Percentiles rank a stretch among this genome's conserved stretches.
Evolutionary conservation across 352 stramenopile genomes (phyloP).

Genomic region (Pythium pectinolyticum): DNA sequence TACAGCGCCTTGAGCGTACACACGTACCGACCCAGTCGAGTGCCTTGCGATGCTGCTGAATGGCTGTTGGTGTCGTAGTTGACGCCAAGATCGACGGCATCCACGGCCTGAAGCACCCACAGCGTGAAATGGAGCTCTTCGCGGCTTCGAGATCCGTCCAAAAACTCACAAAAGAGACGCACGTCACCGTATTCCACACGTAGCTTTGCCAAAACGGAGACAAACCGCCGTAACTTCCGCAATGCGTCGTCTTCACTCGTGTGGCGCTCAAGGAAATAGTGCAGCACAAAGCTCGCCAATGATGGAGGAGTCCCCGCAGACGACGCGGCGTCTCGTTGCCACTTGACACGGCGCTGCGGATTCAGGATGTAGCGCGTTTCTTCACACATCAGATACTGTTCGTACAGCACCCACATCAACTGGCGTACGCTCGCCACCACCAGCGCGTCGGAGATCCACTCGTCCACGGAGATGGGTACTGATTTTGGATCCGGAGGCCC

Average conservation of each 20-base stretch:
- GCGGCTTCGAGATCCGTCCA: conserved; percentile 35
- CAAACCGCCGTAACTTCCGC: conserved; percentile 37
- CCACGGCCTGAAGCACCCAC: conserved; percentile 52
- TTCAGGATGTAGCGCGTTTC: conserved; percentile 32
- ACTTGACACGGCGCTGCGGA: not conserved
- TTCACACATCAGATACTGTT: conserved; percentile 53
- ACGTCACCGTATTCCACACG: conserved; percentile 34
- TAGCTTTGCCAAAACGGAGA: conserved; percentile 36
- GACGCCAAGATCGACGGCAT: conserved; percentile 46
- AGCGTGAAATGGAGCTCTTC: conserved; percentile 59
- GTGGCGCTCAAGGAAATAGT: conserved; percentile 60
- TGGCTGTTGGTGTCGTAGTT: conserved; percentile 36
- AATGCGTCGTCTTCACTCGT: conserved; percentile 34
- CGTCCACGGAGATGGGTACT: not conserved
- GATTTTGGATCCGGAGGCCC: not conserved
- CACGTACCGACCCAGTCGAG: conserved; percentile 23
- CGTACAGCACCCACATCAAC: conserved; percentile 56
- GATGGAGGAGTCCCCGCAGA: conserved; percentile 5
- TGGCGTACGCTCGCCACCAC: conserved; percentile 26
- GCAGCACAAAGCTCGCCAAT: conserved; percentile 39
- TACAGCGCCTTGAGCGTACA: conserved; percentile 60
- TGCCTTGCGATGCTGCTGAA: not conserved
- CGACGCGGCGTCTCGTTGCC: conserved; percentile 4
- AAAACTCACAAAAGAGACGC: conserved; percentile 59
- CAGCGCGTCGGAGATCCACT: conserved; percentile 11